Percentiles rank a stretch among this genome's conserved stretches.
These are phyloP conservation scores for Allium cepa DNA, from an alignment of 106 monocot genomes.

Conservation along the genomic window DNA sequence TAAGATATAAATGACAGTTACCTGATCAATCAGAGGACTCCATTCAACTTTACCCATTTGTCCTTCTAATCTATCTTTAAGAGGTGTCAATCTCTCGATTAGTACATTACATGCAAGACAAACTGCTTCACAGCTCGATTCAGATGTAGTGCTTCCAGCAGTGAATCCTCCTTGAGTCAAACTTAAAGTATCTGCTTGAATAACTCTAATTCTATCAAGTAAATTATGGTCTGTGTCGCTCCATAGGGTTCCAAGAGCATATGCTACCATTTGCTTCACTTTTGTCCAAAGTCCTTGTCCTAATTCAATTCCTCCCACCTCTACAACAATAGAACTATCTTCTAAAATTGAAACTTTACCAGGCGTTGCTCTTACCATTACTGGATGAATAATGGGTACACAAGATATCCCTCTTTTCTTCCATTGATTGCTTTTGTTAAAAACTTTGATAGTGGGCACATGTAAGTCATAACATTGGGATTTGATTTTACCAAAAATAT, in stretches of 20 bases:
- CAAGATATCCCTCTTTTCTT: constrained; percentile 69
- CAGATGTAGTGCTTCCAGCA: constrained; percentile 77
- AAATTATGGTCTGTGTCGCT: constrained; percentile 28
- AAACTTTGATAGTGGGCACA: constrained; percentile 25
- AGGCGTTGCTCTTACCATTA: constrained; percentile 38
- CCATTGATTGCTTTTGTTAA: constrained; percentile 56
- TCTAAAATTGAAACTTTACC: constrained; percentile 67
- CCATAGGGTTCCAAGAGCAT: constrained; percentile 55
- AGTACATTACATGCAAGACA: constrained; percentile 48
- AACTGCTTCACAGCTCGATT: constrained; percentile 77
- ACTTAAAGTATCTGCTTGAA: constrained; percentile 83
- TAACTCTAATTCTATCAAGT: constrained; percentile 46
- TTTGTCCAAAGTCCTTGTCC: constrained; percentile 94
- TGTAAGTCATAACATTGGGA: constrained; percentile 21
- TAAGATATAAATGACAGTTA: constrained; percentile 3
- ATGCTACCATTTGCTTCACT: constrained; percentile 78
- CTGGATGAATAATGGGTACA: constrained; percentile 40
- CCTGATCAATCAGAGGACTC: constrained; percentile 54
- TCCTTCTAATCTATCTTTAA: constrained; percentile 41
- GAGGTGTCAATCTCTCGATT: constrained; percentile 38
- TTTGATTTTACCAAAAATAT: constrained; percentile 28
- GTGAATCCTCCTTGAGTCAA: constrained; percentile 72
- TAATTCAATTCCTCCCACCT: constrained; percentile 81
- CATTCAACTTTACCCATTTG: constrained; percentile 35
- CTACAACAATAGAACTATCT: constrained; percentile 76